Conservation (phyloP, 2,329 filamentous ascomycete genomes). For the Phaeosphaeriaceae sp. region DNA sequence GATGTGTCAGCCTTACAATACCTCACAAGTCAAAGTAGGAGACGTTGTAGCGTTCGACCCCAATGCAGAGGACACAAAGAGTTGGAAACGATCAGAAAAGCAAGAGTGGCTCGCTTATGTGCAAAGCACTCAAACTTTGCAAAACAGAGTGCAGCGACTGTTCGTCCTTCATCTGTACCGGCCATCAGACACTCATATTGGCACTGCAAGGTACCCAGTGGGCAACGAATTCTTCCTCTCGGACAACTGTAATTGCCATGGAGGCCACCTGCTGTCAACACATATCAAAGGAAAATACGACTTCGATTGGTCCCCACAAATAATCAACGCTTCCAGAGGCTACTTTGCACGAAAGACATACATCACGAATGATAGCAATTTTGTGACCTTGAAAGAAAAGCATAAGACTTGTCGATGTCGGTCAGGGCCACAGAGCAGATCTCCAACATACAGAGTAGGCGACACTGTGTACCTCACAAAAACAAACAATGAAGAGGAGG, state of each 20-base stretch:
- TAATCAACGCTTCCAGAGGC: slow-evolving; percentile 50
- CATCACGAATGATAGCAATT: slow-evolving; percentile 65
- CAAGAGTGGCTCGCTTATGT: slow-evolving; percentile 76
- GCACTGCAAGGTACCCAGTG: slow-evolving; percentile 72
- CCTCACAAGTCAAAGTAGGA: slow-evolving; percentile 48
- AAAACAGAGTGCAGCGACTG: slow-evolving; percentile 55
- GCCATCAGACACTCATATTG: slow-evolving; percentile 74
- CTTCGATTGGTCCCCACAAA: slow-evolving; percentile 65
- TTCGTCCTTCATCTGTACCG: slow-evolving; percentile 79
- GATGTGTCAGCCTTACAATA: slow-evolving; percentile 9
- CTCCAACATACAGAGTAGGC: slow-evolving; percentile 55
- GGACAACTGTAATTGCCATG: slow-evolving; percentile 75
- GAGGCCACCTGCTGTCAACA: slow-evolving; percentile 59
- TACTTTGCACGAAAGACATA: slow-evolving; percentile 79
- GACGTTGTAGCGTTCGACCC: slow-evolving; percentile 60
- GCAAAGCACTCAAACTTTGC: slow-evolving; percentile 53
- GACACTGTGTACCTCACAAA: slow-evolving; percentile 66
- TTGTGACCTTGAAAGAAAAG: slow-evolving; percentile 63
- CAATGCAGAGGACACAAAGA: slow-evolving; percentile 55
- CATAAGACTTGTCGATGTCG: slow-evolving; percentile 65
- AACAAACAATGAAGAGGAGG: slow-evolving; percentile 31
- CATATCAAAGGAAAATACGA: slow-evolving; percentile 66
- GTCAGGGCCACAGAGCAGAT: slow-evolving; percentile 10
- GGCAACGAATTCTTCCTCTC: slow-evolving; percentile 79
- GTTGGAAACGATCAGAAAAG: slow-evolving; percentile 62